Evolutionary conservation across 2,329 filamentous ascomycete species (phyloP).

Genomic region (Emydomyces testavorans): DNA sequence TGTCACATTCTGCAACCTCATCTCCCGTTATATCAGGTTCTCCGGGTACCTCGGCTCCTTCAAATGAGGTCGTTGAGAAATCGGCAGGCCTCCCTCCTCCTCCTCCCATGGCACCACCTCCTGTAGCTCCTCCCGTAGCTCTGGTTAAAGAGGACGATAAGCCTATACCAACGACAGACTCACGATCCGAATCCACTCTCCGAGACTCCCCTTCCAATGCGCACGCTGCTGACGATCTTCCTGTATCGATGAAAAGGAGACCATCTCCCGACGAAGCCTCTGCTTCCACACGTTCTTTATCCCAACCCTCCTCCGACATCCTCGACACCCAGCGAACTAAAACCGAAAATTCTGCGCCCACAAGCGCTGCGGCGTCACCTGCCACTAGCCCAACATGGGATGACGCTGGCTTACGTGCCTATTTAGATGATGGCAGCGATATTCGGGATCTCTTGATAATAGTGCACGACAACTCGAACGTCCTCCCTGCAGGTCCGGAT

Average conservation of each 20-base stretch:
- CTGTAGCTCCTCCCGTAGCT: neutral
- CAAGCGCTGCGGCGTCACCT: neutral
- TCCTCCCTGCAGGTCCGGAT: constrained; percentile 65
- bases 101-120: too few species aligned
- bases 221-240: neutral
- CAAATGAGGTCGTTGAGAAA: neutral
- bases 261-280: neutral
- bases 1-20: neutral
- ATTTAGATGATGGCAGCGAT: constrained; percentile 80
- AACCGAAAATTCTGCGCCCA: neutral
- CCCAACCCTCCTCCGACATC: constrained; percentile 4
- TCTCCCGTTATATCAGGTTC: neutral
- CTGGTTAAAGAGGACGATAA: neutral
- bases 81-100: neutral
- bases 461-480: constrained; percentile 81
- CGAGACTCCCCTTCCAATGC: neutral
- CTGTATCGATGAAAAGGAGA: neutral
- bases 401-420: constrained; percentile 71
- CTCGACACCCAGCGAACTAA: constrained; percentile 3
- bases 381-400: constrained; percentile 57
- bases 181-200: neutral
- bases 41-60: neutral
- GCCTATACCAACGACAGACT: neutral
- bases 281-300: neutral
- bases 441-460: constrained; percentile 83